Base-by-base conservation (phyloP, 768 basidiomycete species). In the Pulveroboletus ravenelii region DNA sequence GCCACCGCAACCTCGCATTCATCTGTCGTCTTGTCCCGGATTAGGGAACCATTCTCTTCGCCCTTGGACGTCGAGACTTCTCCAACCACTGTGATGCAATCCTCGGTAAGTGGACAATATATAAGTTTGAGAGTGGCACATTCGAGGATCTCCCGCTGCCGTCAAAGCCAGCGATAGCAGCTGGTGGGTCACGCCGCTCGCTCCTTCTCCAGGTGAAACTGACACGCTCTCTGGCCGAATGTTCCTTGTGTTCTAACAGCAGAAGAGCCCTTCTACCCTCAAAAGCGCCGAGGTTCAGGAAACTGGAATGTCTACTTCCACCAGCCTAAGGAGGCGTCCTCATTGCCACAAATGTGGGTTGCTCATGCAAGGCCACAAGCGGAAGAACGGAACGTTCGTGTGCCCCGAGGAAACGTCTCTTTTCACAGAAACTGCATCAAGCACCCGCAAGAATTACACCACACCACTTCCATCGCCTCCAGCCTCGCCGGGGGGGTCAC, bases 291-390 rank as follows among this genome's bases (percentile, higher is more conserved):
- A 30, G 42, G 36, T 45, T 10, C 10, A 41, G 37, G 37, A 32
- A 48, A 47, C 46, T 31, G n/a, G 29, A 37, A 67, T 67, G 64
- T 60, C 64, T 15, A 58, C 63, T 34, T 60, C 63, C 39, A 53
- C 64, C 18, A 66, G 65, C 43, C 36, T 56, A 20, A 68, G 66
- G 48, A 70, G 47, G 50, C 68, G 66, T n/a, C 66, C 66, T 35
- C 68, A 66, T 45, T 68, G 66, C 34, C 68, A 69, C 58, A 70
- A 53, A 47, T 68, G 66, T 36, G 64, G 66, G 34, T 58, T 53
- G 17, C 60, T 57, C 35, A 68, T 68, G 66, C 67, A 67, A 39
- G 66, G 66, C 14, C 66, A 68, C 37, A 66, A 52, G 45, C 66
- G 68, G 35, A 64, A 58, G 52, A 64, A 62, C 36, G 68, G 68